Base-by-base conservation (phyloP, 208 protist genomes). In the Crithidia sp. region DNA sequence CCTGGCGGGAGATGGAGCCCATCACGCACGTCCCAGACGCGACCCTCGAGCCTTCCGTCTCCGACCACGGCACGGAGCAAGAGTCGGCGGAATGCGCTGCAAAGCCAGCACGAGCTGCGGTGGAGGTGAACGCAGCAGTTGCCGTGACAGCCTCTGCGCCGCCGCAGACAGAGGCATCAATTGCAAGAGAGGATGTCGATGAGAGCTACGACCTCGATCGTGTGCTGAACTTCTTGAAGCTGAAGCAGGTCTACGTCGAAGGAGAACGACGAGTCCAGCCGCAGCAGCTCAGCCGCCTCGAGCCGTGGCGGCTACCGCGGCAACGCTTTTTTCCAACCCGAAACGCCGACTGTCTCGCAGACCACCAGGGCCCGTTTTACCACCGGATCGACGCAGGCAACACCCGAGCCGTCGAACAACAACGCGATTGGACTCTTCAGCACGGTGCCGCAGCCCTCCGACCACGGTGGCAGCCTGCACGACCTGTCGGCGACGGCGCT, bases 151-250 rank as follows among this genome's bases (percentile, higher is more conserved):
- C 19, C 28, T 28, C 28, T 41, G 67, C 4, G 67, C 19, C 43
- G 44, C 19, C 0, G 16, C 7, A 7, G 43, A 14, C 37, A 14
- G 14, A 7, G 8, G 50, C 50, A 19, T 5, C 50, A 5, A 17
- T 12, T 7, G 50, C 37, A 41, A 62, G 39, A 3, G 74, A 79
- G 13, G 74, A 79, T 0, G 7, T 47, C 5, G 74, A 79, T 10
- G 74, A 55, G 5, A 65, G 67, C 49, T 79, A 79, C 62, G 74
- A 79, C 41, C 67, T 79, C 37, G 60, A 74, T 52, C 60, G 67
- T 1, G 74, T 74, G 44, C 55, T 79, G 10, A 63, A 59, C 47
- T 79, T 79, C 36, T 55, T 79, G 8, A 73, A 70, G 36, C 55
- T 70, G 7, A 79, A 79, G 53, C 6, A 5, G 5, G 39, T 57